These are phyloP conservation scores for Arabis alpina DNA, from an alignment of 345 rosid genomes.

Conservation along the genomic window DNA sequence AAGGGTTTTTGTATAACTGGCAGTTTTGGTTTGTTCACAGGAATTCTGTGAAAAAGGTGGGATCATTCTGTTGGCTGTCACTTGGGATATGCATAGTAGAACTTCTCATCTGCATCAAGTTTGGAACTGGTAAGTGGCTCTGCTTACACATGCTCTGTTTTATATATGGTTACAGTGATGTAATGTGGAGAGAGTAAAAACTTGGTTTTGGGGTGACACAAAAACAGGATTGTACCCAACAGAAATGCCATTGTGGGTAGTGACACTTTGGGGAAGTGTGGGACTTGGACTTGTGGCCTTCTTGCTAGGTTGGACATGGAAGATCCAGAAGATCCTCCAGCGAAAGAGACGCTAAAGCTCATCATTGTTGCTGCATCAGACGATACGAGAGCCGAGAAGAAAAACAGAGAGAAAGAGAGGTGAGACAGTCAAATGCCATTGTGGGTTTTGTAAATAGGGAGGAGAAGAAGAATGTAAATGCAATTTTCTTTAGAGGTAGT, in stretches of 20 bases:
- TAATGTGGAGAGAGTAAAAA: conserved; percentile 19
- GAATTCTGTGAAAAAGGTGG: conserved; percentile 85
- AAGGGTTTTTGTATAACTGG: conserved; percentile 4
- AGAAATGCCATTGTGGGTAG: conserved; percentile 82
- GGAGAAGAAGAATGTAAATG: conserved; percentile 43
- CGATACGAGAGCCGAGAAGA: background rate
- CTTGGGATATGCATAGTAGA: conserved; percentile 94
- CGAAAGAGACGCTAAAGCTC: conserved; percentile 69
- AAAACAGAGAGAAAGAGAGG: conserved; percentile 7
- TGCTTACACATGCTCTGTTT: conserved; percentile 18
- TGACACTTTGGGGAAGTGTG: conserved; percentile 66
- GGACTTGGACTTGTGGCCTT: conserved; percentile 63
- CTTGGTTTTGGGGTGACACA: conserved; percentile 3
- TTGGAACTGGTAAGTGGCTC: conserved; percentile 77
- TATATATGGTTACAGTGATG: background rate
- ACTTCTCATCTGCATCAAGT: conserved; percentile 95
- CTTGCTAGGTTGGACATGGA: conserved; percentile 78
- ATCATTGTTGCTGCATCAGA: too few species aligned
- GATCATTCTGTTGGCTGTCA: conserved; percentile 99
- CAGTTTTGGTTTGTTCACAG: conserved; percentile 46
- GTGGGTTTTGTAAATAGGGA: conserved; percentile 41
- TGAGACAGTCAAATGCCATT: conserved; percentile 44
- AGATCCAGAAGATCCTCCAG: conserved; percentile 59
- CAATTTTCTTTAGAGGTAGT: conserved; percentile 46
- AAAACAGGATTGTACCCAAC: conserved; percentile 80